Evolutionary conservation across 495 filamentous ascomycete genomes (phyloP).

Genomic region (Podospora fimiseda): DNA sequence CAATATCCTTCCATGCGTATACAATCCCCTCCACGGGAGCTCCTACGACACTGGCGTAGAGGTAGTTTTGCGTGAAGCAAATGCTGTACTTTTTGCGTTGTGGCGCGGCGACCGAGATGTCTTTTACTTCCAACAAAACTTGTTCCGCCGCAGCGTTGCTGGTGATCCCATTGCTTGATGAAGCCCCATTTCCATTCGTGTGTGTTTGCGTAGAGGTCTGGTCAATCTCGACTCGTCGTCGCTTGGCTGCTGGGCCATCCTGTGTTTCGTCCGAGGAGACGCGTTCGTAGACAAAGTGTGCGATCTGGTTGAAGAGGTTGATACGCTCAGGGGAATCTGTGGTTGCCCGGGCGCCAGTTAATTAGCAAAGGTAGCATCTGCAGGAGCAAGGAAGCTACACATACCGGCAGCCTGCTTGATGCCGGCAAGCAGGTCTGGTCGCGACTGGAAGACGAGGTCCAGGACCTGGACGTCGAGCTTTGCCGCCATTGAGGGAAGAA

Average conservation of each 20-base stretch:
- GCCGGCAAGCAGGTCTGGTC: slow-evolving; percentile 39
- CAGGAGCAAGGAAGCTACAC: neutral
- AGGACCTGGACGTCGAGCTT: slow-evolving; percentile 37
- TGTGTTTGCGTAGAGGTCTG: slow-evolving; percentile 15
- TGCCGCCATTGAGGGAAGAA: slow-evolving; percentile 31
- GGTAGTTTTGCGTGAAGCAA: slow-evolving; percentile 57
- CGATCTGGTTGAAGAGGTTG: slow-evolving; percentile 50
- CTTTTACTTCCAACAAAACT: slow-evolving; percentile 55
- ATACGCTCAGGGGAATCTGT: slow-evolving; percentile 40
- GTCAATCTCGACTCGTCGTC: slow-evolving; percentile 43
- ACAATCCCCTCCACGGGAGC: slow-evolving; percentile 62
- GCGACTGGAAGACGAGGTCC: slow-evolving; percentile 36
- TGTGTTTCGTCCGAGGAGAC: slow-evolving; percentile 23
- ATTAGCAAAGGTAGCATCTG: neutral
- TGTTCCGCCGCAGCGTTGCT: slow-evolving; percentile 32
- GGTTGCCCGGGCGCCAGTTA: neutral
- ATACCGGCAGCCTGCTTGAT: slow-evolving; percentile 43
- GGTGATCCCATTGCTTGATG: slow-evolving; percentile 2
- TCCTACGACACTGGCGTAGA: slow-evolving; percentile 62
- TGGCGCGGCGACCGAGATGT: slow-evolving; percentile 72
- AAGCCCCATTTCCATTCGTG: slow-evolving; percentile 12
- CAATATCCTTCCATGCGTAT: slow-evolving; percentile 64
- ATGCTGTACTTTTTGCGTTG: slow-evolving; percentile 88
- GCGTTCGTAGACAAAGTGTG: slow-evolving; percentile 39
- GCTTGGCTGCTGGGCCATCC: slow-evolving; percentile 40